Percentiles rank a stretch among this genome's conserved stretches.
phyloP scores from a whole-genome alignment of 2,329 filamentous ascomycete genomes.

The Diaporthe aspalathi region DNA sequence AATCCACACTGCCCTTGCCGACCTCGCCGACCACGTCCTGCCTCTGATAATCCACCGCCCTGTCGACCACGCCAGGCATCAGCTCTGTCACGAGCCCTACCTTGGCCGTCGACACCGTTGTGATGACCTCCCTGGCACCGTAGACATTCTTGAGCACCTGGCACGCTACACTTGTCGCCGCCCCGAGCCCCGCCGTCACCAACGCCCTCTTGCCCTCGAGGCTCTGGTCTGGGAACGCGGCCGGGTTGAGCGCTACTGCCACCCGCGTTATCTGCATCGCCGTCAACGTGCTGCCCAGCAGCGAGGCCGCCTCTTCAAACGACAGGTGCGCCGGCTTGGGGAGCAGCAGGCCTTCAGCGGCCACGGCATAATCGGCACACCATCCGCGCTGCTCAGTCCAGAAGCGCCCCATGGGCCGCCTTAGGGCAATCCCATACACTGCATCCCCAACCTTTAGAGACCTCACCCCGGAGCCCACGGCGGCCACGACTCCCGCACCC shows the following conservation, averaged over 20 bases:
- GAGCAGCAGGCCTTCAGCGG: slow-evolving; percentile 50
- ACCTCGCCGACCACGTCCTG: slow-evolving; percentile 52
- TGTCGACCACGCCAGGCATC: slow-evolving; percentile 37
- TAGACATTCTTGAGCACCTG: slow-evolving; percentile 65
- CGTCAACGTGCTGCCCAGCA: slow-evolving; percentile 53
- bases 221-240: slow-evolving; percentile 43
- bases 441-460: slow-evolving; percentile 49
- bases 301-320: slow-evolving; percentile 47
- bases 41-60: slow-evolving; percentile 54
- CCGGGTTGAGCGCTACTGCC: slow-evolving; percentile 49
- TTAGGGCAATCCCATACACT: slow-evolving; percentile 53
- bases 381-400: slow-evolving; percentile 45
- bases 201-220: slow-evolving; percentile 64
- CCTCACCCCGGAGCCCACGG: slow-evolving; percentile 46
- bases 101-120: slow-evolving; percentile 65
- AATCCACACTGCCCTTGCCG: slow-evolving; percentile 58
- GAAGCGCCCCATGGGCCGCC: slow-evolving; percentile 51
- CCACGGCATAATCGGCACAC: slow-evolving; percentile 55
- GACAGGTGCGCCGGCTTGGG: slow-evolving; percentile 46
- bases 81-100: slow-evolving; percentile 46
- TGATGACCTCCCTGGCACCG: slow-evolving; percentile 58
- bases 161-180: slow-evolving; percentile 57
- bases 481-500: slow-evolving; percentile 48
- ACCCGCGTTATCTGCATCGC: slow-evolving; percentile 56
- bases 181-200: slow-evolving; percentile 62